Conservation (phyloP, 2,329 filamentous ascomycete genomes). For the Talaromyces rugulosus region DNA sequence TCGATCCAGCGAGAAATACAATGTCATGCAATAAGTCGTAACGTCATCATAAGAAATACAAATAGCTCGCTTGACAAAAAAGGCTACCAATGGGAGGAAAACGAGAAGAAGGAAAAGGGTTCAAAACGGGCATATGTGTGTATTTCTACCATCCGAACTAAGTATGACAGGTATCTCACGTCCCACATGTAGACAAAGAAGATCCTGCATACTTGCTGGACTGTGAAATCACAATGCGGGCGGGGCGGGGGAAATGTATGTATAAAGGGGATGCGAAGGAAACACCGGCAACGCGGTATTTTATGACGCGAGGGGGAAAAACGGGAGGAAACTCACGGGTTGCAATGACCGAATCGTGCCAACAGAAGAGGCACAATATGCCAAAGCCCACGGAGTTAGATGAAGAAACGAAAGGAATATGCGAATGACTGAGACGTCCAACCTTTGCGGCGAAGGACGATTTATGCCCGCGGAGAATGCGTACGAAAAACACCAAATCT, state of each 20-base stretch:
- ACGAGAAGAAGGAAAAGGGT: not conserved
- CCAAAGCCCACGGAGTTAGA: not conserved
- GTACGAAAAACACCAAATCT: conserved; percentile 7
- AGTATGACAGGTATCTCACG: conserved; percentile 10
- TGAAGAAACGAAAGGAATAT: not conserved
- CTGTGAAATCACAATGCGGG: not conserved
- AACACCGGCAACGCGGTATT: not conserved
- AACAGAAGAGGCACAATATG: not conserved
- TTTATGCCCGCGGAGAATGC: not conserved
- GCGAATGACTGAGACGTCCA: not conserved
- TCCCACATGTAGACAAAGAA: conserved; percentile 4
- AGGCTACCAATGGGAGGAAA: not conserved
- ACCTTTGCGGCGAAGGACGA: not conserved
- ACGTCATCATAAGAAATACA: conserved; percentile 2
- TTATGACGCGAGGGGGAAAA: not conserved
- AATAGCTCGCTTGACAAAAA: not conserved
- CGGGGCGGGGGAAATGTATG: not conserved
- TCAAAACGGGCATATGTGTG: not conserved
- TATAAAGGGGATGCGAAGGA: not conserved
- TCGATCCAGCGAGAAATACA: conserved; percentile 8
- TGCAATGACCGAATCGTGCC: not conserved
- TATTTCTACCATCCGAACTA: not conserved
- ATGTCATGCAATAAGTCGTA: conserved; percentile 4
- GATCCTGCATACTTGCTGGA: conserved; percentile 9
- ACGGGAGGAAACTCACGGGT: not conserved